phyloP scores from a whole-genome alignment of 768 basidiomycete genomes.

The Candolleomyces eurysporus region DNA sequence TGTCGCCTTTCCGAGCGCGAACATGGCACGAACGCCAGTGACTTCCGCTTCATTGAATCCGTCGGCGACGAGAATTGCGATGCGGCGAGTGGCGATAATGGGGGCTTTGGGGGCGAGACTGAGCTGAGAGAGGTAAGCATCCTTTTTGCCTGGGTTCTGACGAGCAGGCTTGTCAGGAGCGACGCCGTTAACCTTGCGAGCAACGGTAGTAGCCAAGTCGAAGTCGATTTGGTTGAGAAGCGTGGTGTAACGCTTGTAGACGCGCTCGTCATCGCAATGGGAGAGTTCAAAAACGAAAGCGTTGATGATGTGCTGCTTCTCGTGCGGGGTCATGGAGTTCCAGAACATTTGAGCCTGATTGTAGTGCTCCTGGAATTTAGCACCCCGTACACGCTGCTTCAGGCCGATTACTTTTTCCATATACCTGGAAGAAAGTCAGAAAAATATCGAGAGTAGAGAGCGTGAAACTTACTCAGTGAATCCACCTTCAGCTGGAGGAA shows the following conservation, averaged over 20 bases:
- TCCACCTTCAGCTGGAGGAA: slow-evolving; percentile 50
- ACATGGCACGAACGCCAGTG: slow-evolving; percentile 50
- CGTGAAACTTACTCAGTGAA: slow-evolving; percentile 43
- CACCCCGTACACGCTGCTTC: slow-evolving; percentile 59
- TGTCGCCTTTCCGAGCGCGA: slow-evolving; percentile 53
- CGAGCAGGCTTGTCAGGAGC: slow-evolving; percentile 51
- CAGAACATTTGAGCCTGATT: slow-evolving; percentile 79
- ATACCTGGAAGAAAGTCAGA: slow-evolving; percentile 34
- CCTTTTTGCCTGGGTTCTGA: slow-evolving; percentile 56
- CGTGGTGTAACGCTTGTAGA: slow-evolving; percentile 67
- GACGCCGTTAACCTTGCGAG: slow-evolving; percentile 59
- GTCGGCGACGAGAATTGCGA: slow-evolving; percentile 75
- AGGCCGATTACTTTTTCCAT: slow-evolving; percentile 51
- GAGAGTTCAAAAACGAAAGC: slow-evolving; percentile 83
- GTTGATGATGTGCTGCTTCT: slow-evolving; percentile 67
- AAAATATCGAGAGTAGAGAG: background rate
- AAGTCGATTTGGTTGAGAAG: slow-evolving; percentile 72
- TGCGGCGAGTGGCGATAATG: slow-evolving; percentile 62
- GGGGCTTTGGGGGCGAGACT: slow-evolving; percentile 54
- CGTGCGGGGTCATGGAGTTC: slow-evolving; percentile 70
- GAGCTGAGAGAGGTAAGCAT: slow-evolving; percentile 57
- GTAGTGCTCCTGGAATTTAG: slow-evolving; percentile 78
- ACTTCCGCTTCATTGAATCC: slow-evolving; percentile 68
- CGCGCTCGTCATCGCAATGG: slow-evolving; percentile 74
- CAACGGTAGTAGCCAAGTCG: slow-evolving; percentile 68